A percentile compares a stretch with the other conserved stretches of the same genome.
phyloP scores from a whole-genome alignment of 148 eudicot genomes.

The Vaccinium vitisidaea region DNA sequence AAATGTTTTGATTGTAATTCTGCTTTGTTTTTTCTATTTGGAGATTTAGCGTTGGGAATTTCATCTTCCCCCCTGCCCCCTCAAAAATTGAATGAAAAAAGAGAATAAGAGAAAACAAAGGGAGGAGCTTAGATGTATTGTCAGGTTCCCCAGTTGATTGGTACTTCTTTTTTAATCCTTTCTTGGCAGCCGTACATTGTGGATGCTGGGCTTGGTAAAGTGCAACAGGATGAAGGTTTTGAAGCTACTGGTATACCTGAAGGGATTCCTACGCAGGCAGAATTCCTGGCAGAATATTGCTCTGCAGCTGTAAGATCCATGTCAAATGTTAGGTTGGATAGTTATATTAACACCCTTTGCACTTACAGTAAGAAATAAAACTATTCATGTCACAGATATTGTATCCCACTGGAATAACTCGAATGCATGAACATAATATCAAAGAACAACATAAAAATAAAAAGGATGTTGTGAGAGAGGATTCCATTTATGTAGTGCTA shows the following conservation, averaged over 20 bases:
- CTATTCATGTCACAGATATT: neutral
- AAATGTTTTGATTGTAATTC: neutral
- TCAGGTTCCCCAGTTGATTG: conserved; percentile 3
- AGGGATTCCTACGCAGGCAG: conserved; percentile 80
- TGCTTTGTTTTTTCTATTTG: neutral
- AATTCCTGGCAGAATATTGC: conserved; percentile 83
- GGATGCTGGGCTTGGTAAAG: conserved; percentile 41
- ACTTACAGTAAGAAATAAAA: neutral
- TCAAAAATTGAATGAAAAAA: neutral
- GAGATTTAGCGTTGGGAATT: neutral
- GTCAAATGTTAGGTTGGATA: neutral
- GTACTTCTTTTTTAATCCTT: conserved; percentile 8
- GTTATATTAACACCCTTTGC: neutral
- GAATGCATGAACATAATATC: neutral
- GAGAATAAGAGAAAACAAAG: neutral
- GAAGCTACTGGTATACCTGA: conserved; percentile 70
- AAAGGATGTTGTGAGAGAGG: conserved; percentile 5
- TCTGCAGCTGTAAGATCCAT: conserved; percentile 62
- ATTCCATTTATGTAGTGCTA: neutral
- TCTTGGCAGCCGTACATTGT: conserved; percentile 66
- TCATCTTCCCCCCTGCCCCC: neutral
- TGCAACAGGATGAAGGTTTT: conserved; percentile 54
- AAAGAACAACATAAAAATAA: neutral
- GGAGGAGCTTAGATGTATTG: neutral
- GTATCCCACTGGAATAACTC: neutral